These are phyloP conservation scores for Sporopachydermia cereana DNA, from an alignment of 1,139 yeast genomes.

Conservation along the genomic window DNA sequence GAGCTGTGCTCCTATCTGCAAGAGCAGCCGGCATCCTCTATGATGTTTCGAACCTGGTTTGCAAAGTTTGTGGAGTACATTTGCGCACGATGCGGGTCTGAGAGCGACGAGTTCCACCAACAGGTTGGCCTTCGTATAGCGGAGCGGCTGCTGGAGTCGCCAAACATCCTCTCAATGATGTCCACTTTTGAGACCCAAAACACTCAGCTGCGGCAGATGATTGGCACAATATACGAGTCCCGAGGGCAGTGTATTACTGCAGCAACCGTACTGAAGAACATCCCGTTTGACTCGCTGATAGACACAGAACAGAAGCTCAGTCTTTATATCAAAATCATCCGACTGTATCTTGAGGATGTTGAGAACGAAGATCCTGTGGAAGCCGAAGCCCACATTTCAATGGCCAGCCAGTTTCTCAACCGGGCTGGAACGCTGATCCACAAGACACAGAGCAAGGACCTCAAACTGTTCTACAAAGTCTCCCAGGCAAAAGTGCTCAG, in stretches of 20 bases:
- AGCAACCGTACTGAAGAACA: not conserved
- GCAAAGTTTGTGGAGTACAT: slow-evolving; percentile 1
- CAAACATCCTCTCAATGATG: not conserved
- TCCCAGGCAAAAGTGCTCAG: not conserved
- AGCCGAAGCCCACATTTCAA: not conserved
- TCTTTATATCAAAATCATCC: not conserved
- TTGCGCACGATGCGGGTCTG: too few species aligned
- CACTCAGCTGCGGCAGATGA: not conserved
- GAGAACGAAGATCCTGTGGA: not conserved
- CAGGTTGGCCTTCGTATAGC: not conserved
- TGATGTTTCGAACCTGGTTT: slow-evolving; percentile 3
- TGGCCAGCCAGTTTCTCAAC: not conserved
- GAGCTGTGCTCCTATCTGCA: not conserved
- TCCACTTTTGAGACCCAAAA: not conserved
- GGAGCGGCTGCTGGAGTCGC: not conserved
- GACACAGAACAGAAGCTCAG: not conserved
- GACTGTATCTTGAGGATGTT: slow-evolving; percentile 2
- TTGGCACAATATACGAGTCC: not conserved
- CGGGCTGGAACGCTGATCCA: not conserved
- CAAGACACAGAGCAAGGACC: not conserved
- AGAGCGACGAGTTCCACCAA: not conserved
- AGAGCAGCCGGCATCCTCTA: slow-evolving; percentile 2
- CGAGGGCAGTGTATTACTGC: not conserved
- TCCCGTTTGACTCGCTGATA: not conserved
- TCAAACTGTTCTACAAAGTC: not conserved